Conservation (phyloP, 371 early-diverging fungal species). For the Syncephalastrum contaminatum region DNA sequence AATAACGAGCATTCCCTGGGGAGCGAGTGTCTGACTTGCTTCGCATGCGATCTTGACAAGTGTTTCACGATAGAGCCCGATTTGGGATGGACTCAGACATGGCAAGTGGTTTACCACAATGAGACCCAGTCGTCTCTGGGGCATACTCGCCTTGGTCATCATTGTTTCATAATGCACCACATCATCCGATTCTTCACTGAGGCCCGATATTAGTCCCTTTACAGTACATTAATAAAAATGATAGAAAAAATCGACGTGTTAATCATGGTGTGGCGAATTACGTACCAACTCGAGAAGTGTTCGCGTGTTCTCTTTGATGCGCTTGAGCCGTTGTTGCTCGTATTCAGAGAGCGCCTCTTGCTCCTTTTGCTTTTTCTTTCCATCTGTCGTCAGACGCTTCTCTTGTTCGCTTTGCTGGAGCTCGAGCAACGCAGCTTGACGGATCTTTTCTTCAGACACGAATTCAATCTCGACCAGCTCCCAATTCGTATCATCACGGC, state of each 20-base stretch:
- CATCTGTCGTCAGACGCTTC: neutral
- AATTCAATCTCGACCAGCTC: constrained; percentile 64
- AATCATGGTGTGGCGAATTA: too few relatives aligned
- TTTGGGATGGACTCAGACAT: constrained; percentile 33
- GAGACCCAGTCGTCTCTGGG: constrained; percentile 49
- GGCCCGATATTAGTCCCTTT: constrained; percentile 75
- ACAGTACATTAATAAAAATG: neutral
- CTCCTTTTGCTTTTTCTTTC: constrained; percentile 16
- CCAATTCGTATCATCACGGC: constrained; percentile 78
- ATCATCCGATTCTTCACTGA: constrained; percentile 77
- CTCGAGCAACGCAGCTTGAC: neutral
- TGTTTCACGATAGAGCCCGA: constrained; percentile 59
- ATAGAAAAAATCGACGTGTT: too few relatives aligned
- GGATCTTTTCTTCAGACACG: constrained; percentile 17
- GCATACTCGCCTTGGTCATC: constrained; percentile 36
- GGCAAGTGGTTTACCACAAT: constrained; percentile 67
- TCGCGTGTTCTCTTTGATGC: constrained; percentile 69
- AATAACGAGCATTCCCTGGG: constrained; percentile 66
- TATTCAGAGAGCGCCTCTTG: constrained; percentile 51
- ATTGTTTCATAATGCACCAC: constrained; percentile 69
- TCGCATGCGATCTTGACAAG: constrained; percentile 61
- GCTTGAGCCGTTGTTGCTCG: constrained; percentile 57
- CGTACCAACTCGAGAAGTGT: constrained; percentile 62
- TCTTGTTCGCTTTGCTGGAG: constrained; percentile 3
- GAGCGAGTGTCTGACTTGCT: constrained; percentile 51